A percentile compares a stretch with the other conserved stretches of the same genome.
Evolutionary conservation across 257 asterid species (phyloP).

Genomic region (Nicotiana noctiflora): DNA sequence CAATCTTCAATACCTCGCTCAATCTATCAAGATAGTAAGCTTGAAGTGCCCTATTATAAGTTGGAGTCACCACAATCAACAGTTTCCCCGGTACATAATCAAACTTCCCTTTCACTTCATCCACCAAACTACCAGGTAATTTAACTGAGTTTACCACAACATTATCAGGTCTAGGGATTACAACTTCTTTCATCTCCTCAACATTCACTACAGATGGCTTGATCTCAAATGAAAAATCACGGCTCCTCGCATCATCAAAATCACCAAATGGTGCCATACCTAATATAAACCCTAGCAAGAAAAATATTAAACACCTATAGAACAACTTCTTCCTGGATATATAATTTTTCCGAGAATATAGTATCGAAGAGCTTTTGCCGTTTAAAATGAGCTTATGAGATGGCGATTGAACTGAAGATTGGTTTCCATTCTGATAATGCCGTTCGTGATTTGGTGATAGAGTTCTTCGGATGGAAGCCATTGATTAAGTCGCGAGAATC

Average conservation of each 20-base stretch:
- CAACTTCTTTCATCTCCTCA: constrained; percentile 24
- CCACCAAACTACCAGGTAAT: constrained; percentile 25
- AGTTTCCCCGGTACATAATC: constrained; percentile 44
- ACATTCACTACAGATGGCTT: constrained; percentile 27
- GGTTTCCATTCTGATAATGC: constrained; percentile 55
- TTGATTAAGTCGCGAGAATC: constrained; percentile 10
- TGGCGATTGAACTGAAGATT: constrained; percentile 39
- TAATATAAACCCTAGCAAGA: constrained; percentile 68
- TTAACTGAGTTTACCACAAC: constrained; percentile 35
- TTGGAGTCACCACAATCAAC: constrained; percentile 78
- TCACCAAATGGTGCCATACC: constrained; percentile 68
- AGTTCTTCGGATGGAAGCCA: constrained; percentile 95
- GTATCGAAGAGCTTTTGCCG: constrained; percentile 48
- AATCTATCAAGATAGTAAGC: constrained; percentile 76
- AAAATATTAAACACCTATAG: constrained; percentile 54
- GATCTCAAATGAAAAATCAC: constrained; percentile 40
- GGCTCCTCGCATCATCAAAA: constrained; percentile 31
- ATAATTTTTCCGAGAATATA: constrained; percentile 41
- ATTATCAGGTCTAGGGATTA: constrained; percentile 27
- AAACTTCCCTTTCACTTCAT: constrained; percentile 22
- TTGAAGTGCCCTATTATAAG: constrained; percentile 62
- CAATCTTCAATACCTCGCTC: constrained; percentile 77
- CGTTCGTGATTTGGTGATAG: constrained; percentile 76
- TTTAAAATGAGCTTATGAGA: constrained; percentile 52
- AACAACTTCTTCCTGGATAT: constrained; percentile 54